Evolutionary conservation across 768 basidiomycete species (phyloP).

Genomic region (Macrolepiota fuliginosa): DNA sequence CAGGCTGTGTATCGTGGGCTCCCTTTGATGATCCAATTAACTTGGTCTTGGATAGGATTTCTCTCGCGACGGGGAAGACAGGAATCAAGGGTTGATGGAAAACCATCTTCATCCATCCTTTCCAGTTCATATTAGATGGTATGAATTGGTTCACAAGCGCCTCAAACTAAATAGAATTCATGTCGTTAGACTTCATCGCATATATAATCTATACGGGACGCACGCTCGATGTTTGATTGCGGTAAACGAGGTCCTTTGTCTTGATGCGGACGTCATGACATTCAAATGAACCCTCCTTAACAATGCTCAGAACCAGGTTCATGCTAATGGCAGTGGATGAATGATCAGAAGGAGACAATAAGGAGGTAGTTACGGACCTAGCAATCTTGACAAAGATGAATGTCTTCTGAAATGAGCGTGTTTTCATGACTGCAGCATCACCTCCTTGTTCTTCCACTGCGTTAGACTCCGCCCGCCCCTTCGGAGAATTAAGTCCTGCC

Average conservation of each 20-base stretch:
- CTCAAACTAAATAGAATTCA: constrained; percentile 56
- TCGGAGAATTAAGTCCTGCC: not conserved
- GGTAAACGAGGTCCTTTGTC: constrained; percentile 78
- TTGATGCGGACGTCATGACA: constrained; percentile 77
- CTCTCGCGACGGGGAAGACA: constrained; percentile 75
- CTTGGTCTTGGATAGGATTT: constrained; percentile 76
- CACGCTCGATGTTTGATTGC: constrained; percentile 82
- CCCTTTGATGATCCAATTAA: constrained; percentile 43
- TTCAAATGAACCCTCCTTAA: constrained; percentile 83
- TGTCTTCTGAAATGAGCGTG: constrained; percentile 76
- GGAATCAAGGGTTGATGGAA: constrained; percentile 78
- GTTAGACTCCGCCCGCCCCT: not conserved
- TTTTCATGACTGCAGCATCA: constrained; percentile 81
- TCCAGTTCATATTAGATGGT: constrained; percentile 75
- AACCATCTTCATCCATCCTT: constrained; percentile 81
- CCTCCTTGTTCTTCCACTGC: constrained; percentile 15
- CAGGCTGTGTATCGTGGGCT: not conserved
- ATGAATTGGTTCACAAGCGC: constrained; percentile 78
- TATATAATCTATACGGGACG: constrained; percentile 23
- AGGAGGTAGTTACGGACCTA: constrained; percentile 41
- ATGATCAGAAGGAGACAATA: constrained; percentile 14
- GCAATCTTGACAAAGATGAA: constrained; percentile 78
- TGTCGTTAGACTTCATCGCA: not conserved
- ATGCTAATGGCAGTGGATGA: constrained; percentile 38
- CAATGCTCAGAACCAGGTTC: constrained; percentile 71